Evolutionary conservation across 495 filamentous ascomycete species (phyloP), one percentile per base, ranked within the genome.

Genomic region (Penicillium herquei): DNA sequence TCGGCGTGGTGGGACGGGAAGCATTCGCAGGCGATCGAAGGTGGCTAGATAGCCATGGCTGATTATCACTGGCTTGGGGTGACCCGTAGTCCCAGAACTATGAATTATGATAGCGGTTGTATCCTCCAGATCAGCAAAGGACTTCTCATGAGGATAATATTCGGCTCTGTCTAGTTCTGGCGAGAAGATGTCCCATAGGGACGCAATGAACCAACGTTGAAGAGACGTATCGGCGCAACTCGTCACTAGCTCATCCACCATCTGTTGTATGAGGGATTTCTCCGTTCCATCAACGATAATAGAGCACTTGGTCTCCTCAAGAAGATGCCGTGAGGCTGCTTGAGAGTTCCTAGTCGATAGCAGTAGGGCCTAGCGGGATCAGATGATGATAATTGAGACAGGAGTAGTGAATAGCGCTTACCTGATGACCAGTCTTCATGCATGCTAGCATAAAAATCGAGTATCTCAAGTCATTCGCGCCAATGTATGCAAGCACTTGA

Each of bases 271-370:
- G 7, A 8, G 44, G 7, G 18, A 7, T 2, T 40, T 60, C 48
- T 39, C 21, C 14, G 10, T n/a, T 7, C 59, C 41, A 13, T 60
- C 52, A 9, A 66, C 50, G 6, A 78, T 41, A 5, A 63, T 66
- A 1, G 56, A 43, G 35, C 45, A 49, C 31, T 43, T 50, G 13
- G 68, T 56, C 12, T 49, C 52, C n/a, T 63, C 39, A 9, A 78
- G 58, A 1, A 76, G 55, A 37, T 63, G 54, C 10, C 59, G 35
- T 21, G 70, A 66, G 0, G 61, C 70, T n/a, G 65, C 63, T 7
- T 71, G 21, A 42, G 63, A 72, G 45, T 76, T 73, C 12, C 70
- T 62, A 35, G 70, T 66, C 6, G 65, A 73, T 1, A 58, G 47
- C n/a, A 73, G 52, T 3, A 70, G 58, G n/a, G 37, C 35, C 67